Percentiles rank a stretch among this genome's conserved stretches.
Evolutionary conservation across 1,139 yeast species (phyloP).

Genomic region (Nakaseomyces sp.): DNA sequence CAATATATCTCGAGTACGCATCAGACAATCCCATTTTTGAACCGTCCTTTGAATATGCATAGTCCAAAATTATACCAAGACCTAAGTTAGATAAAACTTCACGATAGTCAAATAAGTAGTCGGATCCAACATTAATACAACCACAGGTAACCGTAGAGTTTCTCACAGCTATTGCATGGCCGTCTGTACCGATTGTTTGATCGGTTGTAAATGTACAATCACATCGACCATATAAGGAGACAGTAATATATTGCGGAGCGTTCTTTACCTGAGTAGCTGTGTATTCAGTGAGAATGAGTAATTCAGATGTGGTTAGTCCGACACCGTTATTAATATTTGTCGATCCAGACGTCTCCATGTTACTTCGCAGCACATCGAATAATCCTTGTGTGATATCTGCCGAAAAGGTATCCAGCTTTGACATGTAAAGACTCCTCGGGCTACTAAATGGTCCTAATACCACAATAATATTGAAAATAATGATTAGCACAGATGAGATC

Average conservation of each 20-base stretch:
- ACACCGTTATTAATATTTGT: constrained; percentile 25
- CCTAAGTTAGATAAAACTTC: constrained; percentile 21
- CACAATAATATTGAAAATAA: constrained; percentile 17
- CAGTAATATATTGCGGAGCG: constrained; percentile 24
- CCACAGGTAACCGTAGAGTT: constrained; percentile 13
- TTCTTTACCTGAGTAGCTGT: constrained; percentile 19
- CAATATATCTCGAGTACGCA: constrained; percentile 16
- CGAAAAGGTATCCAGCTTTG: constrained; percentile 21
- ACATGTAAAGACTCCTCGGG: constrained; percentile 21
- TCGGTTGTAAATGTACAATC: constrained; percentile 13
- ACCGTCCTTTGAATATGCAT: constrained; percentile 19
- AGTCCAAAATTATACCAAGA: constrained; percentile 25
- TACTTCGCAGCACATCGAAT: constrained; percentile 18
- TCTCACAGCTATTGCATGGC: neutral
- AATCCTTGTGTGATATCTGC: constrained; percentile 24
- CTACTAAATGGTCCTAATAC: constrained; percentile 17
- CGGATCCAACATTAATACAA: constrained; percentile 17
- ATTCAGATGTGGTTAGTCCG: constrained; percentile 29
- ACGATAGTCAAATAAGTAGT: constrained; percentile 26
- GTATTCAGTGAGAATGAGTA: constrained; percentile 24
- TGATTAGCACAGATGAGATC: constrained; percentile 16
- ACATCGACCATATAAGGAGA: constrained; percentile 26
- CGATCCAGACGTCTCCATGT: constrained; percentile 19
- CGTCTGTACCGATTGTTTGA: neutral
- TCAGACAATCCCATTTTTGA: constrained; percentile 3